Evolutionary conservation across 192 early-diverging fungal species (phyloP).

Genomic region (Backusella parvicylindrica): DNA sequence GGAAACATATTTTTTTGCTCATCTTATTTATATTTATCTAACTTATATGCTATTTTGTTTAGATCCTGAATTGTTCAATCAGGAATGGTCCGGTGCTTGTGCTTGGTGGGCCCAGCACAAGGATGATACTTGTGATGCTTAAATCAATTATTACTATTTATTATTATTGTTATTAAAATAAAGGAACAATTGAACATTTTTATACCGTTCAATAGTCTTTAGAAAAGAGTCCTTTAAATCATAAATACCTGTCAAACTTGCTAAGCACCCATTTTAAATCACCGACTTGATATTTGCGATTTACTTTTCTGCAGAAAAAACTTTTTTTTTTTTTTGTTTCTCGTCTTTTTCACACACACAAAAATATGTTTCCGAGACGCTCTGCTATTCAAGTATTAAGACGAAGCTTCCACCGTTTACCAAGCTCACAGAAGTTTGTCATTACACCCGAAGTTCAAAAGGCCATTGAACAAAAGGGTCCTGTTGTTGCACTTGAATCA

Average conservation of each 20-base stretch:
- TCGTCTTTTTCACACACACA: background rate
- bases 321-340: background rate
- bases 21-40: background rate
- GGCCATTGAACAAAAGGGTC: slow-evolving; percentile 59
- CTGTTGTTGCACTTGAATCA: slow-evolving; percentile 90
- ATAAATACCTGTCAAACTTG: too few relatives aligned
- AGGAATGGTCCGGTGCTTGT: background rate
- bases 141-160: background rate
- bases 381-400: background rate
- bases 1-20: background rate
- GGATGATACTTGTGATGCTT: background rate
- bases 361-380: background rate
- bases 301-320: background rate
- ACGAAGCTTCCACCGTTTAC: slow-evolving; percentile 14
- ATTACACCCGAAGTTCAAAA: slow-evolving; percentile 35
- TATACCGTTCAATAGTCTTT: too few relatives aligned
- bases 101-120: background rate
- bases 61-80: background rate
- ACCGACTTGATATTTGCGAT: background rate
- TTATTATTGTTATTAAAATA: background rate
- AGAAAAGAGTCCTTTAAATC: too few relatives aligned
- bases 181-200: background rate
- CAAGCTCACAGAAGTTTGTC: slow-evolving; percentile 4
- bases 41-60: background rate
- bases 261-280: too few relatives aligned